A percentile compares a stretch with the other conserved stretches of the same genome.
Conservation (phyloP, 2,329 filamentous ascomycete species). For the Colletotrichum filicis region DNA sequence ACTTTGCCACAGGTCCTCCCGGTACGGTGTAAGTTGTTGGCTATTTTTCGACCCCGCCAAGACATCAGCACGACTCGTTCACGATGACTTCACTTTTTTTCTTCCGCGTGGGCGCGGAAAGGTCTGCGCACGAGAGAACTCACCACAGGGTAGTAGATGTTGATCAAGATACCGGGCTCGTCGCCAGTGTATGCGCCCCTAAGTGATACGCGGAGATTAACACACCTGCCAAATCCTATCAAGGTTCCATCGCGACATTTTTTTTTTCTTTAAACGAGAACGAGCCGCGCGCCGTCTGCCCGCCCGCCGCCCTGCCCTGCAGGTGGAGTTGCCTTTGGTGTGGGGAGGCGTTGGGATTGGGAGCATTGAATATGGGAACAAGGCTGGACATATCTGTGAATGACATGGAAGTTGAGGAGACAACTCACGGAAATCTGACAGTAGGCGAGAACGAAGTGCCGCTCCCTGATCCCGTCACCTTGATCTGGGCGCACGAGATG, state of each 20-base stretch:
- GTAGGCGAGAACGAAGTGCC: conserved; percentile 21
- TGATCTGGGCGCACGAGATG: conserved; percentile 48
- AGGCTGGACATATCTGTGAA: background rate
- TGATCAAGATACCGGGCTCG: conserved; percentile 34
- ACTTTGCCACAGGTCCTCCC: conserved; percentile 29
- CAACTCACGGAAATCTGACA: conserved; percentile 28
- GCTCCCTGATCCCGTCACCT: conserved; percentile 37
- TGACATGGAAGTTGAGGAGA: background rate
- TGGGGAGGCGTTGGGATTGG: background rate
- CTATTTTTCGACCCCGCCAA: background rate
- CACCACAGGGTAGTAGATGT: conserved; percentile 34
- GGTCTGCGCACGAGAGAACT: background rate
- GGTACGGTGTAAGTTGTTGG: conserved; percentile 29
- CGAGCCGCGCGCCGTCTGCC: background rate
- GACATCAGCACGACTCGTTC: background rate
- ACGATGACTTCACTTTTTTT: background rate
- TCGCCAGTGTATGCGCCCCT: conserved; percentile 28
- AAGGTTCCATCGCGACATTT: background rate
- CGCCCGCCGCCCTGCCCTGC: background rate
- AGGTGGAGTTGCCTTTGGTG: background rate
- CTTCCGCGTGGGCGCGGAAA: too few relatives aligned
- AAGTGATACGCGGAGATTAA: background rate
- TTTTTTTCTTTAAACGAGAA: background rate
- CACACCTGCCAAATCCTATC: background rate
- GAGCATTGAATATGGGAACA: background rate